Evolutionary conservation across 495 filamentous ascomycete species (phyloP).

Genomic region (Xylaria curta): DNA sequence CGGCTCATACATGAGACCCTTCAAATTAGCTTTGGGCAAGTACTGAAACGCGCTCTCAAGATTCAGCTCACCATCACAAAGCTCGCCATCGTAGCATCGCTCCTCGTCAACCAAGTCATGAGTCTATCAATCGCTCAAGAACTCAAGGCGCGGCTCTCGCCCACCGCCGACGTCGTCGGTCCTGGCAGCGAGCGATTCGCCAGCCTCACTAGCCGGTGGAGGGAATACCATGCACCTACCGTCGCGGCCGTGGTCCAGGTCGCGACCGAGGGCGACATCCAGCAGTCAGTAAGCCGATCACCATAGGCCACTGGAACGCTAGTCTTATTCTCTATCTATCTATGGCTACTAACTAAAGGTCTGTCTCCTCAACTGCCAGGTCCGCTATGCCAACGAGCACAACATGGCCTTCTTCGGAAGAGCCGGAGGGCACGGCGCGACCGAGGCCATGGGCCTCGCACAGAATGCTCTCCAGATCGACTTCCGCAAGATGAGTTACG

Average conservation of each 20-base stretch:
- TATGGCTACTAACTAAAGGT: not conserved
- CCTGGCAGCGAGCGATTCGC: not conserved
- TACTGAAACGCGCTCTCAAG: no score
- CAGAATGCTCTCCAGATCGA: constrained; percentile 18
- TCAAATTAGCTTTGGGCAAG: no score
- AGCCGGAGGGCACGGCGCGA: constrained; percentile 24
- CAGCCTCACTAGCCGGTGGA: not conserved
- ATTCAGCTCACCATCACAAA: not conserved
- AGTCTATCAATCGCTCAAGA: not conserved
- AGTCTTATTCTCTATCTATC: not conserved
- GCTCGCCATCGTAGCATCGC: not conserved
- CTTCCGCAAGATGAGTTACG: constrained; percentile 5
- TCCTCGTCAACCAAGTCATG: not conserved
- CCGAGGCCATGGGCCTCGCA: not conserved
- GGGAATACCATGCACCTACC: constrained; percentile 7
- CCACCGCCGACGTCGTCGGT: not conserved
- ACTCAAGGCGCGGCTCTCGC: not conserved
- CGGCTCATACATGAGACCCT: no score
- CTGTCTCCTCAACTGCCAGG: not conserved
- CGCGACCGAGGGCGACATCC: constrained; percentile 14
- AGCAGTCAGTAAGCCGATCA: constrained; percentile 11
- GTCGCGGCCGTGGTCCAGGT: constrained; percentile 16
- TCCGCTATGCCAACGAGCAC: constrained; percentile 24
- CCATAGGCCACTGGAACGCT: not conserved
- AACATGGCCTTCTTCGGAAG: constrained; percentile 28